phyloP scores from a whole-genome alignment of 345 rosid genomes.

The Boechera retrofracta region DNA sequence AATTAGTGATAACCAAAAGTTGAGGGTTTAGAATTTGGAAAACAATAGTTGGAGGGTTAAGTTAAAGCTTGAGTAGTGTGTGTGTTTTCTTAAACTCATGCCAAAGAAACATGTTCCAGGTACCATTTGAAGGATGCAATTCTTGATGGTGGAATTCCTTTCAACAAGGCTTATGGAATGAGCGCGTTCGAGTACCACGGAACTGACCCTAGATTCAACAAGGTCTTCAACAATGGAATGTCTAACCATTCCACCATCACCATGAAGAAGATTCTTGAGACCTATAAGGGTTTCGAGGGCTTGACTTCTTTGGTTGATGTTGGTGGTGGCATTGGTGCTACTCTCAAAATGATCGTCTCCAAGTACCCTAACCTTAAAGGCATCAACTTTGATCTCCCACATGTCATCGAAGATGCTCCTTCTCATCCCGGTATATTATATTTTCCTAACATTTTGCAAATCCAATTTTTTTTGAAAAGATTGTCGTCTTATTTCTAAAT shows the following conservation, averaged over 20 bases:
- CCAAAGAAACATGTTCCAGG: conserved; percentile 46
- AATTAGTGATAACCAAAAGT: neutral
- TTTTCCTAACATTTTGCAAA: neutral
- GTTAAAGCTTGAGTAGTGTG: neutral
- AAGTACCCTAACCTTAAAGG: conserved; percentile 76
- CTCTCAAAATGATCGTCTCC: conserved; percentile 67
- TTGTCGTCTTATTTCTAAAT: neutral
- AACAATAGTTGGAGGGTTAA: neutral
- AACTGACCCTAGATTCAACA: conserved; percentile 73
- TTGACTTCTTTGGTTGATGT: conserved; percentile 78
- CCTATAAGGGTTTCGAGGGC: conserved; percentile 73
- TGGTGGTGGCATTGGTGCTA: conserved; percentile 87
- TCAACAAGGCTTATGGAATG: conserved; percentile 83
- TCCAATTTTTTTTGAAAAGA: neutral
- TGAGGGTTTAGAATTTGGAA: neutral
- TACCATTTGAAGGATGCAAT: conserved; percentile 79
- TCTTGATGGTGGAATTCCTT: conserved; percentile 81
- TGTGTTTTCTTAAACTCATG: conserved; percentile 6
- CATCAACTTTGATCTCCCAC: conserved; percentile 85
- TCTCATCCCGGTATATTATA: conserved; percentile 55
- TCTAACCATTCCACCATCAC: conserved; percentile 68
- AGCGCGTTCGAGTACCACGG: conserved; percentile 80
- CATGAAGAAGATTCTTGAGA: conserved; percentile 77
- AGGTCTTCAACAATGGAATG: conserved; percentile 79
- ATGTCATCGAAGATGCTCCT: conserved; percentile 79